phyloP scores from a whole-genome alignment of 2,329 filamentous ascomycete genomes.

The Grosmannia penicillata region DNA sequence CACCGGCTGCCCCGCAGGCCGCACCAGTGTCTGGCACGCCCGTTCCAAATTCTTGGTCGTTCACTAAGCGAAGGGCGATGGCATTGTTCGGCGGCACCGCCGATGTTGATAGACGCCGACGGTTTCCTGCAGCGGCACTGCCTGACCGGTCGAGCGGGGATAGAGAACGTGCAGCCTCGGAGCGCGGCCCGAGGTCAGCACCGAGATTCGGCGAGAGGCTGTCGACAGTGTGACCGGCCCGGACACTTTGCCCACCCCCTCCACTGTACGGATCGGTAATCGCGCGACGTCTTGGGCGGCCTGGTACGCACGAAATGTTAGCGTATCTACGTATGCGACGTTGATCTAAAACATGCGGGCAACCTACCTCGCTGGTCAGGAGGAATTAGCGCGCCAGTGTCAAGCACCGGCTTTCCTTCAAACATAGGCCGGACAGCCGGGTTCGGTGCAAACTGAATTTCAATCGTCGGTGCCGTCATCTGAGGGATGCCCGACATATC shows the following conservation, averaged over 20 bases:
- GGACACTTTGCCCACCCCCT: constrained; percentile 24
- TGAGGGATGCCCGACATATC: constrained; percentile 53
- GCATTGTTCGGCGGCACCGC: constrained; percentile 46
- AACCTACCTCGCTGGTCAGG: constrained; percentile 49
- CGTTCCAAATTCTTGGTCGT: constrained; percentile 73
- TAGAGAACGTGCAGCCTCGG: constrained; percentile 38
- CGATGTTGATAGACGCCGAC: constrained; percentile 48
- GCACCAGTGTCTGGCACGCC: constrained; percentile 36
- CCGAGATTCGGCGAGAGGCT: constrained; percentile 33
- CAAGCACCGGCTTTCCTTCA: constrained; percentile 46
- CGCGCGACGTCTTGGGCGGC: constrained; percentile 36
- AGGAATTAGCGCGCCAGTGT: constrained; percentile 70
- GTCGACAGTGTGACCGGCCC: constrained; percentile 20
- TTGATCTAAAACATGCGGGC: not conserved
- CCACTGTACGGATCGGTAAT: constrained; percentile 46
- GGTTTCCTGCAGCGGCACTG: constrained; percentile 29
- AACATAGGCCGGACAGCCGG: constrained; percentile 51
- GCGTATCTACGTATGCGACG: not conserved
- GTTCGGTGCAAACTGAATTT: constrained; percentile 79
- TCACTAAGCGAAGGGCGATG: constrained; percentile 77
- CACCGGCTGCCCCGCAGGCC: constrained; percentile 41
- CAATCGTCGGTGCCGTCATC: constrained; percentile 88
- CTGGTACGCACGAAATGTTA: constrained; percentile 16
- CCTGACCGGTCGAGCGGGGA: constrained; percentile 43
- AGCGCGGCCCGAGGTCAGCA: constrained; percentile 26